These are phyloP conservation scores for Rhodotorula mucilaginosa DNA, from an alignment of 1,284 basidiomycete genomes.

Conservation along the genomic window DNA sequence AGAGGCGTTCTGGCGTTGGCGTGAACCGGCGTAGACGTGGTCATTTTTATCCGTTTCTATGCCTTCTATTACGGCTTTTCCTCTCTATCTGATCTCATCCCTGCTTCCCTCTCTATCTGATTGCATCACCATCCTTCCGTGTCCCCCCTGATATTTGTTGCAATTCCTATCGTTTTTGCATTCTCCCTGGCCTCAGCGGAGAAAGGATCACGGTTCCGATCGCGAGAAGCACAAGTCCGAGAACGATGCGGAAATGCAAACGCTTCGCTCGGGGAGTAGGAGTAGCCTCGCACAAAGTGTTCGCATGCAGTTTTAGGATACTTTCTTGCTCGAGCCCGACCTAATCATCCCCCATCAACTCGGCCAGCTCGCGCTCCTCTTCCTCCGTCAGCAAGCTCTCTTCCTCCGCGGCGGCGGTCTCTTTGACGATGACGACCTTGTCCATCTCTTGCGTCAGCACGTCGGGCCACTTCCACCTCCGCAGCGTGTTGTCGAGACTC, in stretches of 20 bases:
- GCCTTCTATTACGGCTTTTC: too few relatives aligned
- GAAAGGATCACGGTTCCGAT: neutral
- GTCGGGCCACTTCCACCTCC: conserved; percentile 59
- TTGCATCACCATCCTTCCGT: too few relatives aligned
- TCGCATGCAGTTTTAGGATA: too few relatives aligned
- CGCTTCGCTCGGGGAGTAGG: neutral
- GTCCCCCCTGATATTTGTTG: too few relatives aligned
- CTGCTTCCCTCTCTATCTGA: too few relatives aligned
- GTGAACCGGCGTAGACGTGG: too few relatives aligned
- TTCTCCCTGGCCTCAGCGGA: neutral
- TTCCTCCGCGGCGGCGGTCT: conserved; percentile 12
- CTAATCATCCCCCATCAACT: conserved; percentile 33
- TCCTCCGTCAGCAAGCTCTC: conserved; percentile 37
- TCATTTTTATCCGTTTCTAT: too few relatives aligned
- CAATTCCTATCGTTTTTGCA: neutral
- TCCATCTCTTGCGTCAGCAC: conserved; percentile 13
- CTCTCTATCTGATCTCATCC: too few relatives aligned
- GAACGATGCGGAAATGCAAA: neutral
- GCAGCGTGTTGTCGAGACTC: conserved; percentile 77
- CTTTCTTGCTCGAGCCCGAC: neutral
- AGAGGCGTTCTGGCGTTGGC: too few relatives aligned
- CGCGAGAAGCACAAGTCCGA: neutral
- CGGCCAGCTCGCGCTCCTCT: conserved; percentile 38
- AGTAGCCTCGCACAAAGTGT: too few relatives aligned
- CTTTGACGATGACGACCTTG: conserved; percentile 23